A percentile compares a stretch with the other conserved stretches of the same genome.
These are phyloP conservation scores for Bauhinia variegata DNA, from an alignment of 306 rosid genomes.

Conservation along the genomic window DNA sequence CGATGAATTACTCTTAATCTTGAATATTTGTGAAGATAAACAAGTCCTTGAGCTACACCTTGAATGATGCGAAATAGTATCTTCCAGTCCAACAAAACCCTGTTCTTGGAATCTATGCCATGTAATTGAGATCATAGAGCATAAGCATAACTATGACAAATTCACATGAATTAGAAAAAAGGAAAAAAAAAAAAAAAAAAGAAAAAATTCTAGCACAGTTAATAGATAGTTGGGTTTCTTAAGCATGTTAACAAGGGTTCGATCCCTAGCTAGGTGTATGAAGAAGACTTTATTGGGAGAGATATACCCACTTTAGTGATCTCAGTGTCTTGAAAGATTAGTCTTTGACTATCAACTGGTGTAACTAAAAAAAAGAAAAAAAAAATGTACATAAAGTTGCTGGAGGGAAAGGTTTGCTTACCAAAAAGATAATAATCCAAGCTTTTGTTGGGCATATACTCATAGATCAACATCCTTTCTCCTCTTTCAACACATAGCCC, in stretches of 20 bases:
- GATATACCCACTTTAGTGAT: too few species aligned
- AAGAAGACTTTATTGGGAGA: too few species aligned
- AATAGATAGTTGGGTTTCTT: too few species aligned
- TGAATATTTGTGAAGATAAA: conserved; percentile 51
- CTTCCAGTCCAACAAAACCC: conserved; percentile 34
- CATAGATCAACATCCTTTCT: conserved; percentile 39
- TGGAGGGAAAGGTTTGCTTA: background rate
- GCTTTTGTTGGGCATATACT: conserved; percentile 40
- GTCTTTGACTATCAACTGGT: too few species aligned
- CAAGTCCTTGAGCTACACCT: conserved; percentile 49
- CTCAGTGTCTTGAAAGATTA: too few species aligned
- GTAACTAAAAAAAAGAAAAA: too few species aligned
- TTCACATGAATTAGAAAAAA: background rate
- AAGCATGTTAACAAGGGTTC: too few species aligned
- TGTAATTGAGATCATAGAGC: background rate
- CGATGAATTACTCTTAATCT: conserved; percentile 46
- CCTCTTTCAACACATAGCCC: conserved; percentile 38
- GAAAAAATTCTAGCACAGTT: too few species aligned
- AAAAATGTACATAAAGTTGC: too few species aligned
- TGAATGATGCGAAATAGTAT: conserved; percentile 42
- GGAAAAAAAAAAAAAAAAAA: too few species aligned
- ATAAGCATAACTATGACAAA: background rate
- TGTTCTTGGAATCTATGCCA: conserved; percentile 19
- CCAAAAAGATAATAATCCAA: conserved; percentile 45
- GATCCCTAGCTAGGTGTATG: too few species aligned